A percentile compares a stretch with the other conserved stretches of the same genome.
Evolutionary conservation across 306 rosid species (phyloP).

Genomic region (Ceratonia siliqua): DNA sequence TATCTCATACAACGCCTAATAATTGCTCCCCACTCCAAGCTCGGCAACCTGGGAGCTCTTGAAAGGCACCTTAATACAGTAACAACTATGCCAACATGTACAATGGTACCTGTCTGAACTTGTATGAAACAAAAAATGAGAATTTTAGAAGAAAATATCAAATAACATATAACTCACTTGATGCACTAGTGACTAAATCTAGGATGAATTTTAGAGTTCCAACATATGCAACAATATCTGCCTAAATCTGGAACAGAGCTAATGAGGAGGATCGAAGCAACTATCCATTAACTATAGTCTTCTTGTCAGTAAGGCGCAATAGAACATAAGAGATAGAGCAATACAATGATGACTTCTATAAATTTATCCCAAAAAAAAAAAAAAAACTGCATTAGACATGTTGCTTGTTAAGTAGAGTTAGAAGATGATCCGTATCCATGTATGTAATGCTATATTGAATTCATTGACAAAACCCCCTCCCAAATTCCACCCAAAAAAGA

Average conservation of each 20-base stretch:
- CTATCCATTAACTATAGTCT: slow-evolving; percentile 4
- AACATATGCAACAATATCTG: slow-evolving; percentile 36
- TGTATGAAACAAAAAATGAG: slow-evolving; percentile 35
- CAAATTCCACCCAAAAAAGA: not conserved
- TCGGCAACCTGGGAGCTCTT: slow-evolving; percentile 89
- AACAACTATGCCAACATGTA: slow-evolving; percentile 44
- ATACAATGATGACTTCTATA: slow-evolving; percentile 3
- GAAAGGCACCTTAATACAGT: slow-evolving; percentile 81
- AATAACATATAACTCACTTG: not conserved
- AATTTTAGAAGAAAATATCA: slow-evolving; percentile 18
- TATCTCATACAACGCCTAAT: slow-evolving; percentile 88
- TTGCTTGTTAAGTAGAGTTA: not conserved
- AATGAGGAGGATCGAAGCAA: slow-evolving; percentile 30
- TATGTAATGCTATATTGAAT: not conserved
- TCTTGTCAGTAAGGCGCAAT: not conserved
- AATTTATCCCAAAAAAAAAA: slow-evolving; percentile 19
- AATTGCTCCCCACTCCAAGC: slow-evolving; percentile 83
- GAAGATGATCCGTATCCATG: not conserved
- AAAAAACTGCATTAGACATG: slow-evolving; percentile 2
- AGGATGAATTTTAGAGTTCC: slow-evolving; percentile 26
- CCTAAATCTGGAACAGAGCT: slow-evolving; percentile 40
- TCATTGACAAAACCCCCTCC: not conserved
- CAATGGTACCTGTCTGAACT: slow-evolving; percentile 50
- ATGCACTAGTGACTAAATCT: slow-evolving; percentile 16
- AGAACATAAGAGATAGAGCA: slow-evolving; percentile 4